Conservation (phyloP, 1,284 basidiomycete genomes). For the Moniliella sp. region DNA sequence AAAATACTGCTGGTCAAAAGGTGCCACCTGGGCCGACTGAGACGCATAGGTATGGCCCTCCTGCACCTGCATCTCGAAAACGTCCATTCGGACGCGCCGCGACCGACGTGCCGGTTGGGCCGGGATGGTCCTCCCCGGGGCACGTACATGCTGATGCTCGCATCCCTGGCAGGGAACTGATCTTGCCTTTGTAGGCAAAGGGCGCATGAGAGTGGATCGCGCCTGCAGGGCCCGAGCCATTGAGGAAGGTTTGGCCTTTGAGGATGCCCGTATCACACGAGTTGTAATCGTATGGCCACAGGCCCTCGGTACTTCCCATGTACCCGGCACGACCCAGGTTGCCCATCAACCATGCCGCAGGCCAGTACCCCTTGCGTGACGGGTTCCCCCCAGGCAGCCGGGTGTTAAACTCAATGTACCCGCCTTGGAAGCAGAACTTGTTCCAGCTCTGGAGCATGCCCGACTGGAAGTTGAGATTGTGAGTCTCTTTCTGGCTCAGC, state of each 20-base stretch:
- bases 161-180: conserved; percentile 22
- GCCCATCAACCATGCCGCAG: conserved; percentile 25
- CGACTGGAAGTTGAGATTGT: conserved; percentile 27
- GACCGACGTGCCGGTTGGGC: conserved; percentile 23
- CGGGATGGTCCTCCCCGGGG: conserved; percentile 18
- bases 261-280: conserved; percentile 29
- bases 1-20: conserved; percentile 11
- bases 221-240: conserved; percentile 12
- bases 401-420: conserved; percentile 24
- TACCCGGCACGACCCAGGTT: conserved; percentile 15
- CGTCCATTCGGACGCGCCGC: conserved; percentile 31
- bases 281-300: conserved; percentile 35
- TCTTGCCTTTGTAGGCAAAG: conserved; percentile 17
- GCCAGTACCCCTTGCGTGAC: conserved; percentile 38
- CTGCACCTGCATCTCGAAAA: conserved; percentile 40
- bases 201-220: conserved; percentile 7
- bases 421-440: conserved; percentile 33
- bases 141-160: conserved; percentile 23
- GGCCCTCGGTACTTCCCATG: conserved; percentile 23
- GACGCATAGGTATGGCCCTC: conserved; percentile 8
- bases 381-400: conserved; percentile 13
- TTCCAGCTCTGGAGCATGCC: conserved; percentile 33
- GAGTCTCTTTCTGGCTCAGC: conserved; percentile 11
- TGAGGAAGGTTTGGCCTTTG: conserved; percentile 15
- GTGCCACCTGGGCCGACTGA: conserved; percentile 29